Evolutionary conservation across 129 eudicot species (phyloP).

Genomic region (Sambucus nigra): DNA sequence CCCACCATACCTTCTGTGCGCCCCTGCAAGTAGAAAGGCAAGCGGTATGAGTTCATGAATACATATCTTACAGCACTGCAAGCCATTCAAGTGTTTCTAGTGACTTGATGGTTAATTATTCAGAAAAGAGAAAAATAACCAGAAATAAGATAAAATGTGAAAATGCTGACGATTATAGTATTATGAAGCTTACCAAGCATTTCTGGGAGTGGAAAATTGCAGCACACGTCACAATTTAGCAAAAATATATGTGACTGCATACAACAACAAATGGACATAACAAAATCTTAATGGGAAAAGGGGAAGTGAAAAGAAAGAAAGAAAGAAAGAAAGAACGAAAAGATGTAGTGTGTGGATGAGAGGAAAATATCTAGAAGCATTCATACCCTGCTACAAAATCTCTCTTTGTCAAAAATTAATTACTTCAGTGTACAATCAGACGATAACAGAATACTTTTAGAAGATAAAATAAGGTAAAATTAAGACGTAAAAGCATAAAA

Average conservation of each 20-base stretch:
- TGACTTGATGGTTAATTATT: neutral
- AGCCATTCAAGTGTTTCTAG: neutral
- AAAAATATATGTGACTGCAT: constrained; percentile 91
- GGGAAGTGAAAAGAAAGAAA: neutral
- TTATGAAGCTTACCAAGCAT: constrained; percentile 78
- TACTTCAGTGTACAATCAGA: too few species aligned
- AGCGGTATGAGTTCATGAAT: neutral
- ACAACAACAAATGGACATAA: constrained; percentile 6
- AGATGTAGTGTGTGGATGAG: neutral
- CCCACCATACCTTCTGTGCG: constrained; percentile 72
- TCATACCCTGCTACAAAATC: neutral
- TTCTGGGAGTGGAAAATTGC: constrained; percentile 77
- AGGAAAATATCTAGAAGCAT: neutral
- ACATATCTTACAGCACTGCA: neutral
- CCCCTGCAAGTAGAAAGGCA: constrained; percentile 38
- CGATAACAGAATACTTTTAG: neutral
- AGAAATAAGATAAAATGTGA: neutral
- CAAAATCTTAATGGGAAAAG: neutral
- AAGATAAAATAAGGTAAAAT: neutral
- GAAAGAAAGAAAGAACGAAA: constrained; percentile 2
- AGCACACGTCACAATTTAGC: constrained; percentile 89
- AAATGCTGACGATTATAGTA: neutral
- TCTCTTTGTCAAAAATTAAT: too few species aligned
- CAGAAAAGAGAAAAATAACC: neutral
- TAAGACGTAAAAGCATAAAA: constrained; percentile 7